These are phyloP conservation scores for Bryopsis sp. DNA, from an alignment of 139 green algal species.

Conservation along the genomic window DNA sequence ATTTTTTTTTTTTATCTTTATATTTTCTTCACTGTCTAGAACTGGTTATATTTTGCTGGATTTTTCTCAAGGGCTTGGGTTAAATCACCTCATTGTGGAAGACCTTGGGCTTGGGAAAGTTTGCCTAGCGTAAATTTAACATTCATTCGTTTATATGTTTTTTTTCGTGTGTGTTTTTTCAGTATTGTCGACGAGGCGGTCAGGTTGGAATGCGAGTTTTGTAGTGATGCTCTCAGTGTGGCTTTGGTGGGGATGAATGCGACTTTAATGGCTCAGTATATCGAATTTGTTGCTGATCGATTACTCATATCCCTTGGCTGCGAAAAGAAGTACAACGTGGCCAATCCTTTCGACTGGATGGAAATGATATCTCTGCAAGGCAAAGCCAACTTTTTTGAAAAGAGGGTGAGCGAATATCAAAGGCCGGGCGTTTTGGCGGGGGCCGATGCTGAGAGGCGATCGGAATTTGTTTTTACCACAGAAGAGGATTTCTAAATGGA, in stretches of 20 bases:
- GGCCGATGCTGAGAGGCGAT: neutral
- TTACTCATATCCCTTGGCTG: constrained; percentile 70
- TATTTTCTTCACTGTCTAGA: no score
- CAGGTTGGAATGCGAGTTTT: constrained; percentile 91
- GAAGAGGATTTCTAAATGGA: constrained; percentile 37
- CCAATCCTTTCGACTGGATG: constrained; percentile 90
- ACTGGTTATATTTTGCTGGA: no score
- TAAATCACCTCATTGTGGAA: no score
- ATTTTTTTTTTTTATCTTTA: no score
- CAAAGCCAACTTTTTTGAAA: constrained; percentile 97
- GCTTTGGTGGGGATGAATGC: constrained; percentile 81
- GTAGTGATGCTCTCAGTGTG: constrained; percentile 55
- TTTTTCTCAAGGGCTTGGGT: no score
- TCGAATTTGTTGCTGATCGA: constrained; percentile 84
- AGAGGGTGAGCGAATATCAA: constrained; percentile 92
- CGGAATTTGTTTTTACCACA: constrained; percentile 34
- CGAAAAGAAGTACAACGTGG: constrained; percentile 56
- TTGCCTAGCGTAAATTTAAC: no score
- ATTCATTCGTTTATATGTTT: no score
- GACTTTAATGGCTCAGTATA: constrained; percentile 84
- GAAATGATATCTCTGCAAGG: constrained; percentile 70
- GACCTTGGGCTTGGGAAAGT: no score
- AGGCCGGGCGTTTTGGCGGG: constrained; percentile 75
- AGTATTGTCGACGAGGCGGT: constrained; percentile 87
- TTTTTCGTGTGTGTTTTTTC: no score